Percentiles rank a stretch among this genome's conserved stretches.
Conservation (phyloP, 2,329 filamentous ascomycete species). For the Aspergillus amoenus region DNA sequence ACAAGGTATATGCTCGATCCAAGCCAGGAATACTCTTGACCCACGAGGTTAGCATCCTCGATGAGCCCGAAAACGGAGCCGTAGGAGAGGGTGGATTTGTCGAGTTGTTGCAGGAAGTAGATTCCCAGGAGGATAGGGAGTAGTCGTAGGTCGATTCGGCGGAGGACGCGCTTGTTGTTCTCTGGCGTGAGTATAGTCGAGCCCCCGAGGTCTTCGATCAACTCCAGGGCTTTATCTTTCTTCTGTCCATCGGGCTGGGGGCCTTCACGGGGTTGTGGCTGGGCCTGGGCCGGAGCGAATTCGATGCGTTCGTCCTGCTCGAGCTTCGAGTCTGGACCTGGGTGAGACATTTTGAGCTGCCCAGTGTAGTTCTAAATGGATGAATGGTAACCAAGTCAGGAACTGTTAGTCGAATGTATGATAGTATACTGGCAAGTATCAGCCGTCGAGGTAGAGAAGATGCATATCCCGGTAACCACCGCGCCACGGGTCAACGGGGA, state of each 20-base stretch:
- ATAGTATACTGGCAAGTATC: background rate
- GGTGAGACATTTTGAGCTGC: slow-evolving; percentile 4
- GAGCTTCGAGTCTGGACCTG: slow-evolving; percentile 16
- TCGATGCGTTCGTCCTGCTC: slow-evolving; percentile 26
- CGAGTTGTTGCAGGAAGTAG: slow-evolving; percentile 63
- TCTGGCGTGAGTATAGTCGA: slow-evolving; percentile 51
- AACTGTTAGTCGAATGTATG: too few species aligned
- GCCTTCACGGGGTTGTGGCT: background rate
- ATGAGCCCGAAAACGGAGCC: slow-evolving; percentile 64
- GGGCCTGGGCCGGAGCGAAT: slow-evolving; percentile 15
- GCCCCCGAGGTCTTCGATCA: slow-evolving; percentile 48
- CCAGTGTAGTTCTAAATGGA: background rate
- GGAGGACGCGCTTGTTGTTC: slow-evolving; percentile 54
- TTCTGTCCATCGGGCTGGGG: slow-evolving; percentile 1
- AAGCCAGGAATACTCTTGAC: slow-evolving; percentile 56
- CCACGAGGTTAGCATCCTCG: slow-evolving; percentile 56
- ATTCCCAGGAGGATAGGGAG: slow-evolving; percentile 58
- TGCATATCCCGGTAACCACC: slow-evolving; percentile 3
- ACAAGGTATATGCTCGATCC: slow-evolving; percentile 55
- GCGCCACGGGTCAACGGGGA: background rate
- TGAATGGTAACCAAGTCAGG: too few species aligned
- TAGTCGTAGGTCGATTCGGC: slow-evolving; percentile 52
- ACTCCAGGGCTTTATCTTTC: slow-evolving; percentile 51
- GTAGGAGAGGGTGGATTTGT: slow-evolving; percentile 63
- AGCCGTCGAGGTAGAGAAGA: background rate